Conservation (phyloP, 2,329 filamentous ascomycete genomes). For the Fusarium metavorans region DNA sequence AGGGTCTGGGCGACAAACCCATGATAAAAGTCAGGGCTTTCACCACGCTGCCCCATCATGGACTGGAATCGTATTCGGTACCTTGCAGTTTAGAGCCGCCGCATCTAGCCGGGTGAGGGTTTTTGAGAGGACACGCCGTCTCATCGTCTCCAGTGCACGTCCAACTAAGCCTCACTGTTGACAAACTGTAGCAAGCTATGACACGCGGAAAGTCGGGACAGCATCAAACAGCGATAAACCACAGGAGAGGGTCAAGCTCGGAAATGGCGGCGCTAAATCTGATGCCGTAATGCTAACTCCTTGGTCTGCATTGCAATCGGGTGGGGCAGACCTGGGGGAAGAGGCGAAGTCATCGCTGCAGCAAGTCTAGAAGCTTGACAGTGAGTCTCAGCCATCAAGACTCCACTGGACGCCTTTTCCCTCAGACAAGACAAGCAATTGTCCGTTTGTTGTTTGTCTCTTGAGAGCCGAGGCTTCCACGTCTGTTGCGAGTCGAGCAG, state of each 20-base stretch:
- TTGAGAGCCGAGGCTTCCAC: background rate
- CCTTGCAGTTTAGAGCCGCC: conserved; percentile 32
- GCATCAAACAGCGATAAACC: conserved; percentile 12
- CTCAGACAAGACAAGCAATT: background rate
- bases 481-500: conserved; percentile 8
- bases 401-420: background rate
- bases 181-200: conserved; percentile 9
- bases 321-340: conserved; percentile 32
- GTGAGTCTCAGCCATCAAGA: conserved; percentile 3
- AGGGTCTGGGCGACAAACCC: conserved; percentile 2
- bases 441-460: background rate
- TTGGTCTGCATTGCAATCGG: conserved; percentile 25
- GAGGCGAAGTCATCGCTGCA: background rate
- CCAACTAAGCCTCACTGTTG: conserved; percentile 31
- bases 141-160: conserved; percentile 22
- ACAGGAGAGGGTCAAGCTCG: conserved; percentile 17
- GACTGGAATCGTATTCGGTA: conserved; percentile 27
- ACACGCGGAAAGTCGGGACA: conserved; percentile 1
- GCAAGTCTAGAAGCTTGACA: conserved; percentile 2
- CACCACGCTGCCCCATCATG: conserved; percentile 17
- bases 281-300: conserved; percentile 28
- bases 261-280: conserved; percentile 40
- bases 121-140: conserved; percentile 19
- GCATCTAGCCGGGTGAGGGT: conserved; percentile 36
- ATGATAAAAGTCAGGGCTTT: conserved; percentile 11